Evolutionary conservation across 2,329 filamentous ascomycete species (phyloP).

Genomic region (Claviceps lovelessii): DNA sequence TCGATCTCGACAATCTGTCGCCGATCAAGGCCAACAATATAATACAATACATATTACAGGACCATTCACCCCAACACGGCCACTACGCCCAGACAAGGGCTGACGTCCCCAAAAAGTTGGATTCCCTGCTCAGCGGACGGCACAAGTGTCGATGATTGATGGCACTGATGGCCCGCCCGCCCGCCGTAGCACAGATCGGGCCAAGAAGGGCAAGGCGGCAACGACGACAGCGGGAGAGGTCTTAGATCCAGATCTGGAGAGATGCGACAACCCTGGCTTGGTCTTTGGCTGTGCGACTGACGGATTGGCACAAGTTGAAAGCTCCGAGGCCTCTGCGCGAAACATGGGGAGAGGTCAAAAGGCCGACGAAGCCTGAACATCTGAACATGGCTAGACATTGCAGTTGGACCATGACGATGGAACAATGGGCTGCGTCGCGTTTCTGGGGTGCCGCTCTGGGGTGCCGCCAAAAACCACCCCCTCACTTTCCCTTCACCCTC

Average conservation of each 20-base stretch:
- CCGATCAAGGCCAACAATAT: neutral
- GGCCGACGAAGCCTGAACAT: neutral
- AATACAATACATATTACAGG: too few relatives aligned
- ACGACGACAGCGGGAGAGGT: neutral
- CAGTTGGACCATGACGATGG: neutral
- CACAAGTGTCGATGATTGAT: neutral
- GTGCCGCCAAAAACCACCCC: too few relatives aligned
- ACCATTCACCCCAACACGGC: neutral
- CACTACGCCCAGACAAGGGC: neutral
- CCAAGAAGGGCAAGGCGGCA: neutral
- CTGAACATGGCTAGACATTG: neutral
- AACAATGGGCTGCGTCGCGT: too few relatives aligned
- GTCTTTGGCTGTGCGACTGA: neutral
- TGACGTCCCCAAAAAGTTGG: neutral
- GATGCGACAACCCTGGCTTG: neutral
- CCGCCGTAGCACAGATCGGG: neutral
- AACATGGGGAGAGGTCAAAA: neutral
- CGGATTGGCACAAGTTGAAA: neutral
- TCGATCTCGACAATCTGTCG: neutral
- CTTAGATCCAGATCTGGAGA: slow-evolving; percentile 1
- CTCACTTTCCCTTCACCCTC: too few relatives aligned
- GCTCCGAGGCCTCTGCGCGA: too few relatives aligned
- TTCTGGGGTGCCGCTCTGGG: too few relatives aligned
- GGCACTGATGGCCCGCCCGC: neutral
- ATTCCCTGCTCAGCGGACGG: neutral